Base-by-base conservation (phyloP, 805 yeast species). In the Kregervanrija pseudodelftensis region DNA sequence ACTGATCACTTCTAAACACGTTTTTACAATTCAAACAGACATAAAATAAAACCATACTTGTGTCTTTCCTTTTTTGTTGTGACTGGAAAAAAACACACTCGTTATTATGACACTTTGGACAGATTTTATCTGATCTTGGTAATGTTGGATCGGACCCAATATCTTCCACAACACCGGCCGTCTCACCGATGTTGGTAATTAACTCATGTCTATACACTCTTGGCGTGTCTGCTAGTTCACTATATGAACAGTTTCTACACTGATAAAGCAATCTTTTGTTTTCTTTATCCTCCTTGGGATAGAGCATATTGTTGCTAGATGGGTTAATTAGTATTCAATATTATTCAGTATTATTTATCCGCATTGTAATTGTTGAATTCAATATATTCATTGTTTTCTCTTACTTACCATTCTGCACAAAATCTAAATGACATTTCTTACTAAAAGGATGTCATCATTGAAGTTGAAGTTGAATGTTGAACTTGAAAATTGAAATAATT, bases 81-180 rank as follows among this genome's bases (percentile, higher is more conserved):
- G 93, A 81, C 67, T 93, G 99, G 75, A 93, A 93, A 63, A 93
- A 93, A 35, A 93, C 99, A 65, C 95, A 87, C 55, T 90, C 96
- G 51, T 80, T 79, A 48, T 85, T 83, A 54, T 77, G 82, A 66
- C 99, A 93, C 44, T 76, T 73, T 3, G 97, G 96, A 65, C 99
- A 93, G 56, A 85, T 90, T 60, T 86, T 86, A 63, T 91, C 93
- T 1, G 96, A 85, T 52, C 97, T 74, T 44, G 99, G 99, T 60
- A 93, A 80, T 2, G 99, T 93, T n/a, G 98, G 98, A 65, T 93
- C 99, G 17, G 82, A 73, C 1, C 96, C 97, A 53, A 93, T 85
- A 64, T 91, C 98, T 61, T 86, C 90, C 35, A 93, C 95, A 43
- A 86, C 95, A 56, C 98, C 98, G 1, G 98, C 98, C 2, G 96